phyloP scores from a whole-genome alignment of 148 eudicot genomes.

The Rhododendron mucronatum region DNA sequence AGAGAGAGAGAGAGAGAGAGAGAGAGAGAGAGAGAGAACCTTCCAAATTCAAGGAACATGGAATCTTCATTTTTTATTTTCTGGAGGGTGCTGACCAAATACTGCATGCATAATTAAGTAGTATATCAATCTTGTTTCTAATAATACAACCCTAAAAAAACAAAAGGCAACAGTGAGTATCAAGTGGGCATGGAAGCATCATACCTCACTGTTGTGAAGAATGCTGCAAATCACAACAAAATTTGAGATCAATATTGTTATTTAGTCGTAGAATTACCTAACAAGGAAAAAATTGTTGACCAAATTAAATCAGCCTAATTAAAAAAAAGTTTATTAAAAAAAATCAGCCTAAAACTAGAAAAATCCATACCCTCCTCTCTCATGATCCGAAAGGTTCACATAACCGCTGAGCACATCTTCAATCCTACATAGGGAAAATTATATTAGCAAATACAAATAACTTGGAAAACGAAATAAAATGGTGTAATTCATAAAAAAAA shows the following conservation, averaged over 20 bases:
- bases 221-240: constrained; percentile 24
- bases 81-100: constrained; percentile 42
- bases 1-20: no score
- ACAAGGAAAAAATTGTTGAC: not conserved
- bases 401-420: constrained; percentile 68
- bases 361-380: constrained; percentile 47
- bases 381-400: constrained; percentile 56
- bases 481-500: no score
- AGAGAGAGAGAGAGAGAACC: constrained; percentile 16
- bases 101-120: constrained; percentile 37
- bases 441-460: not conserved
- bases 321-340: no score
- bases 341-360: not conserved
- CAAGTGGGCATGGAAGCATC: not conserved
- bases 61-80: constrained; percentile 68
- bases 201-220: constrained; percentile 47
- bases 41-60: constrained; percentile 47
- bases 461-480: not conserved
- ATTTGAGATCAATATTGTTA: not conserved
- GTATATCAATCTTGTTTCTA: no score
- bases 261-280: not conserved
- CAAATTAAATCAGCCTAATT: not conserved
- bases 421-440: constrained; percentile 28
- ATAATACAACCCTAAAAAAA: not conserved
- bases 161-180: not conserved